A percentile compares a stretch with the other conserved stretches of the same genome.
These are phyloP conservation scores for Neofusicoccum sp. DNA, from an alignment of 2,329 filamentous ascomycete genomes.

Conservation along the genomic window DNA sequence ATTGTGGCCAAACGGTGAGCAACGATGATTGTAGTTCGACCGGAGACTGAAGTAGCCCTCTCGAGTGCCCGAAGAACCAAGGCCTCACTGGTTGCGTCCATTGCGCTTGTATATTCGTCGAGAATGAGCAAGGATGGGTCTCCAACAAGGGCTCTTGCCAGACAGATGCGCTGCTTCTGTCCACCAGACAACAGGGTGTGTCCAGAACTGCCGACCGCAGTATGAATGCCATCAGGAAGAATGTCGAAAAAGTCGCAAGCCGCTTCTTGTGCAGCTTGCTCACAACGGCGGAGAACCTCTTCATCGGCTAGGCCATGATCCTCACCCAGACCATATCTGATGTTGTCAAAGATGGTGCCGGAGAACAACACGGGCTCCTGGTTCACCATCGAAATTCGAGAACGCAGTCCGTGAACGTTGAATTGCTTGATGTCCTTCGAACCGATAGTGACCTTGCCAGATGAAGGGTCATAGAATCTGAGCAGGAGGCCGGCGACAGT, in stretches of 20 bases:
- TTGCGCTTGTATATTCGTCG: conserved; percentile 38
- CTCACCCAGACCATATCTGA: conserved; percentile 35
- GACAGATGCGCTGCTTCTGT: conserved; percentile 38
- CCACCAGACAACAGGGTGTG: conserved; percentile 48
- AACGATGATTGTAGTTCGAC: conserved; percentile 37
- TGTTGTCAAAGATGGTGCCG: conserved; percentile 38
- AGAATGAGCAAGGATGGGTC: conserved; percentile 34
- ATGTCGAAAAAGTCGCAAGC: conserved; percentile 57
- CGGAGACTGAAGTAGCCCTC: conserved; percentile 25
- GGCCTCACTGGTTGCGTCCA: conserved; percentile 33
- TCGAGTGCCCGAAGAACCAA: conserved; percentile 36
- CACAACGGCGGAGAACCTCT: conserved; percentile 54
- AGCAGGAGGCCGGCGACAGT: conserved; percentile 45
- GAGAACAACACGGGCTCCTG: conserved; percentile 35
- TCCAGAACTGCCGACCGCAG: conserved; percentile 32
- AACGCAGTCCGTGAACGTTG: conserved; percentile 33
- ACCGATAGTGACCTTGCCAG: conserved; percentile 36
- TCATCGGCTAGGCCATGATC: conserved; percentile 48
- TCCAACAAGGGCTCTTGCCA: conserved; percentile 36
- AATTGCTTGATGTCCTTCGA: conserved; percentile 27
- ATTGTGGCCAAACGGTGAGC: conserved; percentile 38
- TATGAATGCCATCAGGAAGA: conserved; percentile 36
- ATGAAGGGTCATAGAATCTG: conserved; percentile 38
- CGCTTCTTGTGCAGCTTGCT: conserved; percentile 59
- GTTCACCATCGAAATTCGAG: conserved; percentile 33